Evolutionary conservation across 2,329 filamentous ascomycete species (phyloP).

Genomic region (Beauveria sp.): DNA sequence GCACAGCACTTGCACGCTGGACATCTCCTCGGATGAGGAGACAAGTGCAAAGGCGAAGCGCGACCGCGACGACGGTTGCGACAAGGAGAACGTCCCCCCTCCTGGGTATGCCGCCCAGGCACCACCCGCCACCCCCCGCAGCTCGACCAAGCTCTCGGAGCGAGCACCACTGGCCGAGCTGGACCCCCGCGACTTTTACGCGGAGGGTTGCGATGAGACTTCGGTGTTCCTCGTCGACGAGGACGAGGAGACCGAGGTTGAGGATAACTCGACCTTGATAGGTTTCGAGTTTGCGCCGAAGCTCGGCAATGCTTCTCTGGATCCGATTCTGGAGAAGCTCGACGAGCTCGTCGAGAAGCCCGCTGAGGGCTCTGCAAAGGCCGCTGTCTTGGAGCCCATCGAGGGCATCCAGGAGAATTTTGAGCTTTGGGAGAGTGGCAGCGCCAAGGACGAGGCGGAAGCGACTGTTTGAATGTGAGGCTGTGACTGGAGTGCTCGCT

Average conservation of each 20-base stretch:
- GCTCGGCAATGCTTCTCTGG: constrained; percentile 3
- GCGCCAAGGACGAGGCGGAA: constrained; percentile 50
- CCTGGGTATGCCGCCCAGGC: constrained; percentile 54
- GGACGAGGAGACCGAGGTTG: constrained; percentile 43
- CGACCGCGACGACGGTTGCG: constrained; percentile 52
- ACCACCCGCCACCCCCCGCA: constrained; percentile 32
- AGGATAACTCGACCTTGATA: constrained; percentile 11
- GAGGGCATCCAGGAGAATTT: constrained; percentile 54
- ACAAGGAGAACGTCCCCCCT: constrained; percentile 93
- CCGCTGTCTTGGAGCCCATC: constrained; percentile 44
- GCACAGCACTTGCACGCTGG: constrained; percentile 77
- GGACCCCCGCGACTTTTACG: constrained; percentile 59
- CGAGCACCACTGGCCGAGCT: constrained; percentile 61
- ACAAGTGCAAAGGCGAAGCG: constrained; percentile 45
- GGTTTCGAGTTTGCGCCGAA: constrained; percentile 17
- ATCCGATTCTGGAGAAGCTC: constrained; percentile 20
- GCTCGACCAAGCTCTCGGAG: constrained; percentile 56
- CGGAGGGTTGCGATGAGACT: constrained; percentile 55
- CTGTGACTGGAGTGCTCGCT: not conserved
- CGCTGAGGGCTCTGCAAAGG: constrained; percentile 31
- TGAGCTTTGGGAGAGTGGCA: constrained; percentile 65
- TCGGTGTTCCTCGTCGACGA: constrained; percentile 56
- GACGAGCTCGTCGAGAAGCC: constrained; percentile 31
- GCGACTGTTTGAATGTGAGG: constrained; percentile 3
- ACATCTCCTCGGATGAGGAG: constrained; percentile 86